These are phyloP conservation scores for Populus ilicifolia DNA, from an alignment of 345 rosid genomes.

Conservation along the genomic window DNA sequence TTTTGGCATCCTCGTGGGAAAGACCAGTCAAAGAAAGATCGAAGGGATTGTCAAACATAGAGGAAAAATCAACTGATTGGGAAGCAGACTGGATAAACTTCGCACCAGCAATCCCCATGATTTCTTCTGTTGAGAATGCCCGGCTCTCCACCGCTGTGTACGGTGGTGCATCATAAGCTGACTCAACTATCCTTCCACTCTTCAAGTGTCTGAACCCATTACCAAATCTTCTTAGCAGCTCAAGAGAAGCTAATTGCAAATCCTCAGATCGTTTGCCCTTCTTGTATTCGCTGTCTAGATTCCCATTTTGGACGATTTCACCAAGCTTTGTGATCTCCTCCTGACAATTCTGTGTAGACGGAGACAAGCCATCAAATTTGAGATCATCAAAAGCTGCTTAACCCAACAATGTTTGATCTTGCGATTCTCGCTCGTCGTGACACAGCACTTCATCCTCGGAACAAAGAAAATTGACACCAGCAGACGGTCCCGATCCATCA, in stretches of 20 bases:
- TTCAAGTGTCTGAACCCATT: slow-evolving; percentile 13
- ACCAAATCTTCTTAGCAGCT: slow-evolving; percentile 2
- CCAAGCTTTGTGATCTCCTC: slow-evolving; percentile 8
- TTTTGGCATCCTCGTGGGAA: not conserved
- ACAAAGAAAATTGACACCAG: no score
- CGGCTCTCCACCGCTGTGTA: not conserved
- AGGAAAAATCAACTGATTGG: not conserved
- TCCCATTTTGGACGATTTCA: slow-evolving; percentile 4
- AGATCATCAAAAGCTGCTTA: no score
- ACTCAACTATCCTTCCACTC: slow-evolving; percentile 13
- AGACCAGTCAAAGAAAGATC: not conserved
- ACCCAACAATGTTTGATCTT: no score
- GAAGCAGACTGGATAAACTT: slow-evolving; percentile 35
- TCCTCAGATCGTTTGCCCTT: slow-evolving; percentile 15
- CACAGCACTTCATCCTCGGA: no score
- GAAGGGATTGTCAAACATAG: slow-evolving; percentile 5
- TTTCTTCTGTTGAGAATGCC: slow-evolving; percentile 35
- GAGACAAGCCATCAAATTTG: no score
- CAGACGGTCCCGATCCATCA: no score
- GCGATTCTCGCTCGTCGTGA: no score
- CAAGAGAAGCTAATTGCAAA: slow-evolving; percentile 16
- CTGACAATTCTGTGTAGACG: no score
- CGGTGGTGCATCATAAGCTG: not conserved
- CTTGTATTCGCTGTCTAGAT: slow-evolving; percentile 9
- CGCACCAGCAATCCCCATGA: slow-evolving; percentile 46